A percentile compares a stretch with the other conserved stretches of the same genome.
Evolutionary conservation across 2,329 filamentous ascomycete species (phyloP).

Genomic region (Alternaria ventricosa): DNA sequence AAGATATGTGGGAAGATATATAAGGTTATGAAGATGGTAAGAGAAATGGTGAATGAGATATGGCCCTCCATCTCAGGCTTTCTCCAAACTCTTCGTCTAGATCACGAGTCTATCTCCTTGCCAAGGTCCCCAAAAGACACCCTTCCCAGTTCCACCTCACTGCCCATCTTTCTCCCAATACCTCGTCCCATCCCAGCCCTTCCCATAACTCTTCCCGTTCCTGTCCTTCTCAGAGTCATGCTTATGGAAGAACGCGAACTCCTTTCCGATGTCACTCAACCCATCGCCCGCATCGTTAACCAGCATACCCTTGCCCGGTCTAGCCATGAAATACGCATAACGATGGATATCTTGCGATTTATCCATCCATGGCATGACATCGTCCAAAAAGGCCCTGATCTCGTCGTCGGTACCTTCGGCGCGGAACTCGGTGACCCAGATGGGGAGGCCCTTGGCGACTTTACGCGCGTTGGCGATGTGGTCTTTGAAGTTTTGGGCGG

Average conservation of each 20-base stretch:
- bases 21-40: background rate
- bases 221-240: background rate
- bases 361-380: constrained; percentile 45
- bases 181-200: background rate
- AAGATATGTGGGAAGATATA: background rate
- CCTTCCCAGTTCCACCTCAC: background rate
- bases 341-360: constrained; percentile 30
- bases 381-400: constrained; percentile 29
- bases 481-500: constrained; percentile 38
- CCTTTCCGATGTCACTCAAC: constrained; percentile 21
- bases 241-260: constrained; percentile 14
- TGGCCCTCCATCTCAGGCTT: accelerated
- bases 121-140: no score
- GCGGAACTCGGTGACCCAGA: constrained; percentile 48
- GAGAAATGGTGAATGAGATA: background rate
- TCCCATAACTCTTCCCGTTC: background rate
- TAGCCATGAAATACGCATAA: constrained; percentile 40
- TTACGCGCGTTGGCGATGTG: constrained; percentile 40
- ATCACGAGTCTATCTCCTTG: background rate
- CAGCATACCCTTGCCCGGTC: constrained; percentile 16
- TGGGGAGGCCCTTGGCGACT: constrained; percentile 60
- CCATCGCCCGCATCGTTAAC: constrained; percentile 22
- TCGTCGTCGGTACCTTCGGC: constrained; percentile 25
- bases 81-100: background rate
- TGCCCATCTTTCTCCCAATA: background rate